Base-by-base conservation (phyloP, 805 yeast genomes). In the Lipomyces anomalus region DNA sequence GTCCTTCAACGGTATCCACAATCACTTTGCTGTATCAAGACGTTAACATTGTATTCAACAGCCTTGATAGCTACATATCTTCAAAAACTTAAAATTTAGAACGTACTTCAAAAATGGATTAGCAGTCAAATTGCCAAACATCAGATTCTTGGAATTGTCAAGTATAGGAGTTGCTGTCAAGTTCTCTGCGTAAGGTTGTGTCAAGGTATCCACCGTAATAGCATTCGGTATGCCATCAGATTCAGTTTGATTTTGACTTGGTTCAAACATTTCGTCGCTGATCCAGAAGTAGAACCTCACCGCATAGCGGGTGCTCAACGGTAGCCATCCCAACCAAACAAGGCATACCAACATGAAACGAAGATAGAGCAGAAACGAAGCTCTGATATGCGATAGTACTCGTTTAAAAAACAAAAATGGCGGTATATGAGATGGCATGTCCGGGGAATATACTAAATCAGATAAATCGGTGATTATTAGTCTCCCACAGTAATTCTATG, bases 361-460 rank as follows among this genome's bases (percentile, higher is more conserved):
- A 22, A 56, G 20, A n/a, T 52, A 50, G 4, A 59, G 46, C 2
- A 51, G 37, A 4, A 56, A 6, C 23, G 53, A 38, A 17, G 43
- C n/a, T 9, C 44, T 46, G 4, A 48, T 18, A 33, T 50, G 59
- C 2, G 55, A 42, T 6, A 63, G 37, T 5, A 74, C 54, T 38
- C 73, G 75, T 35, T 56, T 57, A 47, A 76, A 35, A 13, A 84
- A 63, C 35, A 80, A 62, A 1, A 56, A 47, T 2, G 76, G 7
- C 0, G 95, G 95, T 21, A 84, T 74, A 22, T 66, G 61, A 6
- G 62, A 65, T 1, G 94, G 92, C 78, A 82, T 82, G 38, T 76
- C 64, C 2, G 74, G 77, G 40, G 74, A 75, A 61, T 82, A 84
- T 1, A 78, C 72, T 21, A 28, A 6, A 11, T 24, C 16, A 11